Conservation (phyloP, 345 rosid genomes). For the Gossypium sturtianum region DNA sequence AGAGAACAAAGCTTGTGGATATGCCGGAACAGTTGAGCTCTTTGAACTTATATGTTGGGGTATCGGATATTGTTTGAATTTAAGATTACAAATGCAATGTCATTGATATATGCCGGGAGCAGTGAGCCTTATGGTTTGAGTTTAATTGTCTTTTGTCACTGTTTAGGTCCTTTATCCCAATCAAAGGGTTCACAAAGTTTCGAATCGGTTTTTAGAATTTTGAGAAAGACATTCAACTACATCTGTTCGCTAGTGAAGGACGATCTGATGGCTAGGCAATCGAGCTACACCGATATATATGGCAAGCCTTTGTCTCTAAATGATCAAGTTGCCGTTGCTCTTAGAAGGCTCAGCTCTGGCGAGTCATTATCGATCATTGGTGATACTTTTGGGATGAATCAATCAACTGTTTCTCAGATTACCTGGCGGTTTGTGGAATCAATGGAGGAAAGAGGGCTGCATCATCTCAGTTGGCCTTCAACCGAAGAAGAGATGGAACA, state of each 20-base stretch:
- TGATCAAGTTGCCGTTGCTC: slow-evolving; percentile 70
- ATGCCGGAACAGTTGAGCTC: background rate
- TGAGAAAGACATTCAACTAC: slow-evolving; percentile 64
- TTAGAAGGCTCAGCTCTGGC: slow-evolving; percentile 72
- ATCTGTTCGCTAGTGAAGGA: slow-evolving; percentile 70
- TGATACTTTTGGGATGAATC: slow-evolving; percentile 58
- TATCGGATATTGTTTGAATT: background rate
- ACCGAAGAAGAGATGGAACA: slow-evolving; percentile 39
- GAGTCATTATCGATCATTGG: slow-evolving; percentile 63
- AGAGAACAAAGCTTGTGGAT: background rate
- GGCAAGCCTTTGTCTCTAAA: slow-evolving; percentile 44
- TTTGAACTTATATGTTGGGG: background rate
- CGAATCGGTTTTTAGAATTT: slow-evolving; percentile 53
- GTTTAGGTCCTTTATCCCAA: slow-evolving; percentile 36
- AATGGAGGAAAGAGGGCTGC: slow-evolving; percentile 61
- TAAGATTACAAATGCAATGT: background rate
- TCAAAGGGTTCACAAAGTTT: slow-evolving; percentile 44
- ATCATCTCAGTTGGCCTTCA: slow-evolving; percentile 63
- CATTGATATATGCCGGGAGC: background rate
- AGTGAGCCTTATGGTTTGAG: background rate
- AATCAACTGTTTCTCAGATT: slow-evolving; percentile 66
- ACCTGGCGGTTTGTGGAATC: slow-evolving; percentile 79
- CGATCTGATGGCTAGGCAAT: slow-evolving; percentile 44
- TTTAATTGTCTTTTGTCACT: background rate
- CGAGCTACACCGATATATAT: slow-evolving; percentile 36